Conservation (phyloP, 2,329 filamentous ascomycete genomes). For the Blumeriella jaapii region DNA sequence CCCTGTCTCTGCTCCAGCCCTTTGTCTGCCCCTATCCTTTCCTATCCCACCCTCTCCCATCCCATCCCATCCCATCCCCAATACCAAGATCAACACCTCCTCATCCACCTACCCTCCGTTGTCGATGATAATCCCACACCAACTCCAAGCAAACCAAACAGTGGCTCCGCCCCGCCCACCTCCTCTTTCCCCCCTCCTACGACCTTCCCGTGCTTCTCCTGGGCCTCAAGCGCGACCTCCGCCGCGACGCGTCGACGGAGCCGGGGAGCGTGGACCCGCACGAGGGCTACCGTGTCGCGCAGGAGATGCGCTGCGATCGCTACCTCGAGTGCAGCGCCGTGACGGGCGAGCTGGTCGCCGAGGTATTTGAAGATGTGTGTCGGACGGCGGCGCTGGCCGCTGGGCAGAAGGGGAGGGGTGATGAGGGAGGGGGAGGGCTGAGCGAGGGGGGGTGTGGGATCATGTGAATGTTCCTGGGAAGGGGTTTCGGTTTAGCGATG, state of each 20-base stretch:
- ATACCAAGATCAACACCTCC: no score
- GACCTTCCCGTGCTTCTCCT: slow-evolving; percentile 43
- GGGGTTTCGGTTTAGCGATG: no score
- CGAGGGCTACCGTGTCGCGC: slow-evolving; percentile 44
- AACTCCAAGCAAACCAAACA: no score
- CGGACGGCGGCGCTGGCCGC: slow-evolving; percentile 41
- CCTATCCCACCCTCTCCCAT: not conserved
- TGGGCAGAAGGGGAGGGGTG: slow-evolving; percentile 27
- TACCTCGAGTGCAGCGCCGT: slow-evolving; percentile 54
- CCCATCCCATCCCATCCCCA: no score
- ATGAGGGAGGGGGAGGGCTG: slow-evolving; percentile 32
- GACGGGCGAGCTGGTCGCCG: slow-evolving; percentile 45
- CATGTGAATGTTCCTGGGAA: no score
- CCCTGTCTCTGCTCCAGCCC: not conserved
- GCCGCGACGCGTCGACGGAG: slow-evolving; percentile 43
- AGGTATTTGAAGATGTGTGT: slow-evolving; percentile 50
- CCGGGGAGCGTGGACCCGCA: slow-evolving; percentile 51
- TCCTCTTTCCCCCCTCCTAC: slow-evolving; percentile 33
- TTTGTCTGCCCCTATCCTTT: not conserved
- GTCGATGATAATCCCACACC: no score
- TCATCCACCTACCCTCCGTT: no score
- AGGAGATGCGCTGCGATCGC: slow-evolving; percentile 47
- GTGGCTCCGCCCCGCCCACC: slow-evolving; percentile 47
- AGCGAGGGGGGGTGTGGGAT: slow-evolving; percentile 43
- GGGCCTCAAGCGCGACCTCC: slow-evolving; percentile 49